These are phyloP conservation scores for Verticillium alfalfae DNA, from an alignment of 2,329 filamentous ascomycete genomes.

Conservation along the genomic window DNA sequence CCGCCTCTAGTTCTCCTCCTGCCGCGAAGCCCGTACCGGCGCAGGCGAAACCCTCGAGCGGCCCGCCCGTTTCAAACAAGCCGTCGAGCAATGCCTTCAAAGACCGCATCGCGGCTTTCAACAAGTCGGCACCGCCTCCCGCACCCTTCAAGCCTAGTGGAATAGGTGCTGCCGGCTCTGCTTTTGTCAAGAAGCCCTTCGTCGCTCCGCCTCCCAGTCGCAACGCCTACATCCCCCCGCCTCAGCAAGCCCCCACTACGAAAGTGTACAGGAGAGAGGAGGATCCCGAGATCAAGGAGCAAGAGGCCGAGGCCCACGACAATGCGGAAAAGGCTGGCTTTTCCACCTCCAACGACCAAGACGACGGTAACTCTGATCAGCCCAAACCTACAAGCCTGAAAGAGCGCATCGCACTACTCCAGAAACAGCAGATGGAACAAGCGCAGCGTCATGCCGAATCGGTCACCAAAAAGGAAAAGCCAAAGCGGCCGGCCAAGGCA, in stretches of 20 bases:
- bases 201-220: conserved; percentile 91
- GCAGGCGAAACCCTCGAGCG: conserved; percentile 41
- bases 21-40: conserved; percentile 28
- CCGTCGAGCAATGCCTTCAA: conserved; percentile 74
- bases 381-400: conserved; percentile 92
- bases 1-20: conserved; percentile 27
- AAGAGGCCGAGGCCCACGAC: conserved; percentile 60
- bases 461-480: conserved; percentile 78
- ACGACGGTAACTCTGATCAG: conserved; percentile 64
- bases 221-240: conserved; percentile 80
- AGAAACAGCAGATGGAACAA: conserved; percentile 90
- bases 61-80: conserved; percentile 68
- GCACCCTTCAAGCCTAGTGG: conserved; percentile 83
- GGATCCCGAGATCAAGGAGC: conserved; percentile 66
- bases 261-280: conserved; percentile 85
- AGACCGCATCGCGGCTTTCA: conserved; percentile 96
- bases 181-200: conserved; percentile 94
- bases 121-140: conserved; percentile 79
- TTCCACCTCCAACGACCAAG: conserved; percentile 36
- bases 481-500: conserved; percentile 72
- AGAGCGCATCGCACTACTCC: conserved; percentile 87
- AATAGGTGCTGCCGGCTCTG: conserved; percentile 49
- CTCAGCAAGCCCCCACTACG: conserved; percentile 62
- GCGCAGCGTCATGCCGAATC: conserved; percentile 76
- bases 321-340: conserved; percentile 66